Evolutionary conservation across 1,284 basidiomycete genomes (phyloP), one percentile per base, ranked within the genome.

Genomic region (Leccinum fallax): DNA sequence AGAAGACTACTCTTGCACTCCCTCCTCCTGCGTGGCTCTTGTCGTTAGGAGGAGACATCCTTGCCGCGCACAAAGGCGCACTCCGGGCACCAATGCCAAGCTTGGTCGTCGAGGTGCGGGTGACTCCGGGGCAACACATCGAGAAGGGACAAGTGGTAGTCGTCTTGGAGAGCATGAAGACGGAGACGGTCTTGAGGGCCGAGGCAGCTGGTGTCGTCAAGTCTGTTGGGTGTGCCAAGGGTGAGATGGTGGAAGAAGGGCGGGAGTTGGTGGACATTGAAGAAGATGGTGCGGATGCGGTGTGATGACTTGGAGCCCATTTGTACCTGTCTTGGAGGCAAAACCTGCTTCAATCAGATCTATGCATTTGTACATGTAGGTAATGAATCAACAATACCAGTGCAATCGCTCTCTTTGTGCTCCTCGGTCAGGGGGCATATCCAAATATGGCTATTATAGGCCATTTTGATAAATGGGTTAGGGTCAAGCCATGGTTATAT

Each of bases 91-190:
- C 94, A n/a, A 95, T 95, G 92, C 94, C 93, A 32, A 93, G 90
- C 71, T 81, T 94, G 53, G 89, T 93, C 4, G 94, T 97, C 4
- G 94, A 97, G 65, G 89, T 96, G 55, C 84, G 85, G 53, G 93
- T 95, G 26, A 80, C 80, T 62, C 78, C 84, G 3, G 95, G 94
- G 0, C 89, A 95, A 61, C 78, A 75, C 43, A 91, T 97, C n/a
- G 85, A 87, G 73, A 86, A 85, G 73, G 93, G 93, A 0, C 89
- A 95, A 71, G 86, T 85, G 8, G 81, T 94, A 11, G 87, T 95
- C 32, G 87, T 97, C 21, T 77, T 97, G 67, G 95, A 97, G 79
- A 95, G 93, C 70, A 97, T 97, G 95, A 97, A 97, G 85, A 96
- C 93, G 66, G 94, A 95, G 80, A 96, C 92, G 56, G 92, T 92